Percentiles rank a stretch among this genome's conserved stretches.
Evolutionary conservation across 2,329 filamentous ascomycete genomes (phyloP).

Genomic region (Ambrosiella xylebori): DNA sequence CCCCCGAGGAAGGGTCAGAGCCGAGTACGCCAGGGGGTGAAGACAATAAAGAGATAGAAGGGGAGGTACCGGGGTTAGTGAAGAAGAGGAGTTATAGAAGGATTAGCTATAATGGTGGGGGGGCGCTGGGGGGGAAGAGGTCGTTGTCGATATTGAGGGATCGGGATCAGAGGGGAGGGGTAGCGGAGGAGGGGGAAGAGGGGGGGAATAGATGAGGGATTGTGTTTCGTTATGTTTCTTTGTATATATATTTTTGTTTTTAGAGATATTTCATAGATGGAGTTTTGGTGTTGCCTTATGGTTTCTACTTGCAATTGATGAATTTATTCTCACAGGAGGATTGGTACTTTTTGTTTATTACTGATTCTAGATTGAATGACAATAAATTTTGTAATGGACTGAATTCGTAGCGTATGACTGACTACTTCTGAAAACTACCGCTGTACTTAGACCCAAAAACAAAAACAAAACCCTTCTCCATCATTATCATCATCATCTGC

Average conservation of each 20-base stretch:
- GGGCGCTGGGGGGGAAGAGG: conserved; percentile 2
- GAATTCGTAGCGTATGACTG: no score
- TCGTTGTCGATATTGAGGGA: conserved; percentile 8
- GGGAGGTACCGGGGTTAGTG: not conserved
- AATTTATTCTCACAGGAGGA: not conserved
- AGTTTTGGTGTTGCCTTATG: no score
- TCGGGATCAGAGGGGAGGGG: not conserved
- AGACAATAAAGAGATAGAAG: conserved; percentile 19
- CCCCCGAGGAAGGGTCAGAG: conserved; percentile 41
- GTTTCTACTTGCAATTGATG: not conserved
- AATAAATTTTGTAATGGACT: no score
- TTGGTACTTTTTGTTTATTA: no score
- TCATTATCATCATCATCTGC: not conserved
- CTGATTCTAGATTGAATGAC: no score
- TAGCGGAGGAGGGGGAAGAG: not conserved
- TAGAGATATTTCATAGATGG: not conserved
- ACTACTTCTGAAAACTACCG: not conserved
- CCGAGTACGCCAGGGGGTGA: conserved; percentile 30
- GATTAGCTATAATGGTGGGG: not conserved
- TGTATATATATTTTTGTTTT: not conserved
- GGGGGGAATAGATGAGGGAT: not conserved
- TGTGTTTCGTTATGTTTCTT: not conserved
- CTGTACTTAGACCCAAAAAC: not conserved
- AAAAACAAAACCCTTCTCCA: not conserved
- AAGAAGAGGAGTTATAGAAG: not conserved